A percentile compares a stretch with the other conserved stretches of the same genome.
Conservation (phyloP, 495 filamentous ascomycete species). For the Penicillium maclennaniae region DNA sequence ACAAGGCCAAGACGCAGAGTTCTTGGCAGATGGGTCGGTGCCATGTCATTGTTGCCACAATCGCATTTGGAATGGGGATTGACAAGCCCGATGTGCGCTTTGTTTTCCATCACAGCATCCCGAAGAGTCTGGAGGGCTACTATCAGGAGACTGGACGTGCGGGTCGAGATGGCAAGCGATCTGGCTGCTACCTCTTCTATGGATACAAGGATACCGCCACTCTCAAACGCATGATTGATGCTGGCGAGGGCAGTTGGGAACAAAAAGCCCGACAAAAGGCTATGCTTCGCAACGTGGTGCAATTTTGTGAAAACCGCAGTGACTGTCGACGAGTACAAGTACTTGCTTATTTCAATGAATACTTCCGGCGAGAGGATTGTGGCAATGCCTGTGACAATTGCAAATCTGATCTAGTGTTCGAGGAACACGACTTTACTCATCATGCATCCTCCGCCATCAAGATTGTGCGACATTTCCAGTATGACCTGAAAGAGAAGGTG, state of each 20-base stretch:
- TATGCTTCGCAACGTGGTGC: constrained; percentile 79
- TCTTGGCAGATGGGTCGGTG: constrained; percentile 74
- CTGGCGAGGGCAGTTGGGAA: constrained; percentile 65
- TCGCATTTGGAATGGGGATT: constrained; percentile 98
- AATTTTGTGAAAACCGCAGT: constrained; percentile 81
- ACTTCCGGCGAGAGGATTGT: constrained; percentile 69
- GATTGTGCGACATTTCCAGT: constrained; percentile 58
- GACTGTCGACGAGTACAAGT: constrained; percentile 87
- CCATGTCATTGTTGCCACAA: constrained; percentile 96
- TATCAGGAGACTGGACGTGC: constrained; percentile 97
- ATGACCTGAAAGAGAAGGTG: constrained; percentile 38
- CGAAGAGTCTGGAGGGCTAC: constrained; percentile 96
- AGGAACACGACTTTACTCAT: constrained; percentile 69
- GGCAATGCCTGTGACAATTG: constrained; percentile 82
- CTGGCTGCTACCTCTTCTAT: constrained; percentile 88
- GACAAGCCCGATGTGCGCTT: constrained; percentile 95
- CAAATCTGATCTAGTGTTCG: constrained; percentile 60
- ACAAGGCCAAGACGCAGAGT: constrained; percentile 65
- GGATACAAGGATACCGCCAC: constrained; percentile 65
- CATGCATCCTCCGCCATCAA: constrained; percentile 64
- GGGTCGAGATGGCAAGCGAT: constrained; percentile 81
- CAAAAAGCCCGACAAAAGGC: constrained; percentile 78
- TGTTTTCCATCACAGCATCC: constrained; percentile 86
- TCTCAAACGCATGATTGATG: constrained; percentile 70
- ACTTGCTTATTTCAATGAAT: constrained; percentile 86